Evolutionary conservation across 257 asterid genomes (phyloP).

Genomic region (Paraleonurus japonicus): DNA sequence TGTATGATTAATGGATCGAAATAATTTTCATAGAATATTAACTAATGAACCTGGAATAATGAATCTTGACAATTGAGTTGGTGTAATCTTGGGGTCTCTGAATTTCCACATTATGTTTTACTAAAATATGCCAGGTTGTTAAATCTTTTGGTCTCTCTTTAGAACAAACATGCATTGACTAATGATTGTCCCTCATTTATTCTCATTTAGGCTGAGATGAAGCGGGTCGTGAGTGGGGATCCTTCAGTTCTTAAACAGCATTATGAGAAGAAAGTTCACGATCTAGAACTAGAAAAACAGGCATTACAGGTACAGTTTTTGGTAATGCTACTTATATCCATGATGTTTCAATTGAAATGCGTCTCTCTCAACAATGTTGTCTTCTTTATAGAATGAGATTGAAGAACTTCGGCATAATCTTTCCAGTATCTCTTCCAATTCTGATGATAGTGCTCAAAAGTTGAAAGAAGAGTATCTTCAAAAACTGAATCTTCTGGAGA

Average conservation of each 20-base stretch:
- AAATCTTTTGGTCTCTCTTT: neutral
- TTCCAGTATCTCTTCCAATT: conserved; percentile 61
- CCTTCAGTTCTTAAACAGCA: conserved; percentile 87
- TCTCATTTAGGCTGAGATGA: conserved; percentile 85
- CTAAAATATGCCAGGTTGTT: neutral
- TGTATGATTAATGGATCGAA: neutral
- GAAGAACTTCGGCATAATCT: conserved; percentile 74
- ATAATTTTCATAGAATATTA: neutral
- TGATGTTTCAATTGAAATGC: conserved; percentile 18
- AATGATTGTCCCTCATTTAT: neutral
- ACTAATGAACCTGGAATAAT: neutral
- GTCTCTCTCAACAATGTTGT: conserved; percentile 23
- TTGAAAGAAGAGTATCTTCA: conserved; percentile 93
- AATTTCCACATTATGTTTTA: neutral
- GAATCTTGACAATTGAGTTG: neutral
- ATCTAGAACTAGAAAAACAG: conserved; percentile 77
- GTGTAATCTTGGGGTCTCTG: neutral
- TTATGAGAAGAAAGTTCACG: conserved; percentile 91
- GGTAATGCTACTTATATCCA: neutral
- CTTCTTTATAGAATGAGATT: conserved; percentile 70
- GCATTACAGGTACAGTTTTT: conserved; percentile 56
- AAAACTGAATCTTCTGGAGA: conserved; percentile 85
- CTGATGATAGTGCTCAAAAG: conserved; percentile 93
- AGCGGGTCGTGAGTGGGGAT: conserved; percentile 54
- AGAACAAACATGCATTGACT: neutral